Conservation (phyloP, 768 basidiomycete genomes). For the Russula foetens region DNA sequence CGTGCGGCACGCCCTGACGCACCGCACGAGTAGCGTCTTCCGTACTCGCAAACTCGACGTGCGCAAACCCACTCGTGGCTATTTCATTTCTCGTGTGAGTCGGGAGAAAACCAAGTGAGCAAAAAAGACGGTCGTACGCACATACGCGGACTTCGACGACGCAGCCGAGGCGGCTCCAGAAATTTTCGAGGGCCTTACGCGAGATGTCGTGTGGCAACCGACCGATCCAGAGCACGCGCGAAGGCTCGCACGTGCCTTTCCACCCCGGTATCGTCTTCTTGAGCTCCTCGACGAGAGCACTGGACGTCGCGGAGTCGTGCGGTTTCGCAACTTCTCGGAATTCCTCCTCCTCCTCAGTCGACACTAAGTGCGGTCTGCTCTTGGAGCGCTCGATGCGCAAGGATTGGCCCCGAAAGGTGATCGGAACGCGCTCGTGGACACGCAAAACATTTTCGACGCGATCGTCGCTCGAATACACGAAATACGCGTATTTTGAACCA, state of each 20-base stretch:
- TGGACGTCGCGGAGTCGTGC: neutral
- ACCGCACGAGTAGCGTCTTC: slow-evolving; percentile 4
- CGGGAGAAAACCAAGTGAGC: neutral
- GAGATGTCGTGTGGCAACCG: neutral
- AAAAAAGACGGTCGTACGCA: neutral
- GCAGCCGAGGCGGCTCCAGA: slow-evolving; percentile 15
- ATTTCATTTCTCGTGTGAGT: neutral
- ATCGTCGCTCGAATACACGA: slow-evolving; percentile 1
- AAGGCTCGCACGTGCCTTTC: neutral
- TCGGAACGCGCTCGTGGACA: slow-evolving; percentile 2
- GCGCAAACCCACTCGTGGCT: slow-evolving; percentile 8
- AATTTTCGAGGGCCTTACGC: neutral
- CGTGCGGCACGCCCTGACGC: neutral
- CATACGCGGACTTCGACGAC: slow-evolving; percentile 13
- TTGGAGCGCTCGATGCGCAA: neutral
- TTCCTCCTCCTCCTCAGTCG: neutral
- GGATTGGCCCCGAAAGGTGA: neutral
- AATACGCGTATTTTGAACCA: slow-evolving; percentile 7
- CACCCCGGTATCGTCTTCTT: neutral
- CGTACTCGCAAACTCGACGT: slow-evolving; percentile 13
- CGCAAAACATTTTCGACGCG: neutral
- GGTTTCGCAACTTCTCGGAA: neutral
- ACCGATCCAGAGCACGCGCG: slow-evolving; percentile 12
- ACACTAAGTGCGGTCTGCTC: neutral
- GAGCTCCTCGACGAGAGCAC: neutral